Base-by-base conservation (phyloP, 352 stramenopile genomes). In the Phytophthora pinifolia region DNA sequence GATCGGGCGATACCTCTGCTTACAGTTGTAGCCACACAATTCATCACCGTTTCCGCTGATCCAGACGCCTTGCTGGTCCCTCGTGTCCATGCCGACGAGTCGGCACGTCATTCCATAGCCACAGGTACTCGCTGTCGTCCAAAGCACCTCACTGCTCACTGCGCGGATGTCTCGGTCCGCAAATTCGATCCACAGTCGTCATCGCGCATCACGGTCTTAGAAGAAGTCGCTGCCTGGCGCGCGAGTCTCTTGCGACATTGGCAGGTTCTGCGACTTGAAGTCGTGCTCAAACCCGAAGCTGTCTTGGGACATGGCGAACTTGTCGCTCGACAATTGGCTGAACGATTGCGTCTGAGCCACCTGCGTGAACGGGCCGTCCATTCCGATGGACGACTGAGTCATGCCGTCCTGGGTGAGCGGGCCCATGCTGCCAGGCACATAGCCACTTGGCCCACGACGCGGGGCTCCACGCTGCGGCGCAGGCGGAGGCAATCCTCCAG, bases 271-370 rank as follows among this genome's bases (percentile, higher is more conserved):
- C 42, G 84, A 90, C 73, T 94, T 90, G 60, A 86, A 94, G 49
- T 91, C 80, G 37, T 83, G 69, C 46, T 92, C 79, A 36, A 81
- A 90, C 0, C 57, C 74, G n/a, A 85, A 94, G 47, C 71, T 76
- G 45, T 94, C 85, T 54, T 94, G 85, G 15, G 80, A 91, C 79
- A 94, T 86, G 39, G 70, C 74, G 41, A 89, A 92, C 71, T 92
- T 92, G 61, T 90, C 83, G 3, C 59, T 70, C 30, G 84, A 94
- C 54, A 89, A 65, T 59, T 94, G 85, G 49, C 83, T 92, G 57
- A 94, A 94, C 20, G 82, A 87, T 61, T 94, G 85, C 14, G 85
- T 92, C 58, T 91, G 80, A 1, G 73, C 81, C 38, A 62, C 55
- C 49, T 94, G 85, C 39, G 85, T 94, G 62, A 94, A 94, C 8